Conservation (phyloP, 768 basidiomycete species). For the Trametes sanguinea region DNA sequence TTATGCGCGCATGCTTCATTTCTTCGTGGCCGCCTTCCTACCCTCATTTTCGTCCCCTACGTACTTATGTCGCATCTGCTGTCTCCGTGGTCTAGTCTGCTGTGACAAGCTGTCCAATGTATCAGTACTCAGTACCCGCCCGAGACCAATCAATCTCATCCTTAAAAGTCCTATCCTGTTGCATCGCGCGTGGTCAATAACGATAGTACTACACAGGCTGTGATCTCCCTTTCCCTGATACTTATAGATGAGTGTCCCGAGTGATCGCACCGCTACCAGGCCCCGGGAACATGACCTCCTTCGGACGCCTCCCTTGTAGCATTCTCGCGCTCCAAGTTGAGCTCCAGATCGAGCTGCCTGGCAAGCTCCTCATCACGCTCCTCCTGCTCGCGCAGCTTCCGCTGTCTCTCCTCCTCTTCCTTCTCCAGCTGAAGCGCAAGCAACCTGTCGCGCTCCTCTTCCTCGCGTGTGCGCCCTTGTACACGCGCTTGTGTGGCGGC, state of each 20-base stretch:
- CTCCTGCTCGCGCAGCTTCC: slow-evolving; percentile 37
- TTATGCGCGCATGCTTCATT: slow-evolving; percentile 6
- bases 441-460: slow-evolving; percentile 25
- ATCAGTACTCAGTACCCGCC: slow-evolving; percentile 14
- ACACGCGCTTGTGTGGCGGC: not conserved
- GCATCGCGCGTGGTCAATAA: not conserved
- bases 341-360: slow-evolving; percentile 52
- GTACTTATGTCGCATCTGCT: slow-evolving; percentile 28
- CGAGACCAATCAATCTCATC: slow-evolving; percentile 12
- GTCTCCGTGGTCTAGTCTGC: slow-evolving; percentile 23
- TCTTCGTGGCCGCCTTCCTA: not conserved
- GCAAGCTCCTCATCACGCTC: slow-evolving; percentile 50
- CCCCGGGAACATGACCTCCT: slow-evolving; percentile 1
- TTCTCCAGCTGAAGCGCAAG: slow-evolving; percentile 24
- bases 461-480: not conserved
- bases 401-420: slow-evolving; percentile 49
- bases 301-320: not conserved
- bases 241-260: not conserved
- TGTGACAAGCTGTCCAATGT: slow-evolving; percentile 24
- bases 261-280: not conserved
- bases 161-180: not conserved
- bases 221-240: no score
- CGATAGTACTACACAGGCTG: not conserved
- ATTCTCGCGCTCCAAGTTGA: slow-evolving; percentile 40
- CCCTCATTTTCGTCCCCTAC: not conserved